Base-by-base conservation (phyloP, 129 eudicot genomes). In the Rutidosis leptorrhynchoides region DNA sequence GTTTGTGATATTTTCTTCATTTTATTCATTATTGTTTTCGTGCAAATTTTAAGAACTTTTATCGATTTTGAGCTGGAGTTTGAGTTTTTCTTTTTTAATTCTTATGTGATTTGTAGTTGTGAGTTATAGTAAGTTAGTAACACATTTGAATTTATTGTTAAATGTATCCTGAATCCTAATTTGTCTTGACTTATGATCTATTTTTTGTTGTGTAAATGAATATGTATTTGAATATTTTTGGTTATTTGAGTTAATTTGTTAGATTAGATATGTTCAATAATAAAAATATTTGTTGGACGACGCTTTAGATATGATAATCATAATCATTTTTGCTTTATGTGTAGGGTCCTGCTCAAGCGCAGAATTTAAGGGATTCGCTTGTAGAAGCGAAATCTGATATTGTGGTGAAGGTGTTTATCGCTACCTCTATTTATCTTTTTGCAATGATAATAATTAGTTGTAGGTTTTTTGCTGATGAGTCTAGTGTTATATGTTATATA, bases 291-390 rank as follows among this genome's bases (percentile, higher is more conserved):
- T 19, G 11, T 43, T 43, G 43, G 21, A 26, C 7, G 23, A n/a
- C n/a, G n/a, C n/a, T n/a, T 3, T 58, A 25, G 5, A 10, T 5
- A 20, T 70, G 16, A n/a, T n/a, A n/a, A n/a, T 42, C 6, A 23
- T 49, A 23, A 22, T 49, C 3, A 10, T 6, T 62, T 20, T 23
- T 49, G 4, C 5, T 24, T 29, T 24, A 2, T 73, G 21, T 52
- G 19, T 46, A 93, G 98, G 98, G 95, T 58, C 98, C 98, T 68
- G 98, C 98, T 27, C 98, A 93, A 82, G 98, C 98, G 43, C 98
- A 93, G 80, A 93, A 93, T 67, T 58, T 93, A 26, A 83, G 84
- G 78, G 98, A 93, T 74, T 92, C 98, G 25, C 85, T 88, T 54
- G 90, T 77, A 0, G 98, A 92, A 84, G 89, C 83, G 24, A 88